phyloP scores from a whole-genome alignment of 768 basidiomycete genomes.

The Thelephora aurantiotincta region DNA sequence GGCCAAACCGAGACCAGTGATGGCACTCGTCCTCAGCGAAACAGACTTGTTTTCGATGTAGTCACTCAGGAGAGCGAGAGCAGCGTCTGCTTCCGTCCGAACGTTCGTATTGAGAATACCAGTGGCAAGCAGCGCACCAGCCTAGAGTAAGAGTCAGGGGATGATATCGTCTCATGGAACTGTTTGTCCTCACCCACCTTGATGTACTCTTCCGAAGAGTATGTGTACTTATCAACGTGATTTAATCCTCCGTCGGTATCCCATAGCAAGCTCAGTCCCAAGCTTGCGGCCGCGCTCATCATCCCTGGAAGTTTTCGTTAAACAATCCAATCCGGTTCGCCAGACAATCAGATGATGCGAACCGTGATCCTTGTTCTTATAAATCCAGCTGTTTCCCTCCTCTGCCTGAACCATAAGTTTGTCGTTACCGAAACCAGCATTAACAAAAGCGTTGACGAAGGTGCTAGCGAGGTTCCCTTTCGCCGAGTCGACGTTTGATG shows the following conservation, averaged over 20 bases:
- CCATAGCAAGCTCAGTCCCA: conserved; percentile 90
- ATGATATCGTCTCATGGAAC: background rate
- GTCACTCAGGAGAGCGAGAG: conserved; percentile 80
- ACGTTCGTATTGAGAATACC: conserved; percentile 86
- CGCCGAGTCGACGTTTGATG: conserved; percentile 82
- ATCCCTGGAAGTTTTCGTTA: conserved; percentile 43
- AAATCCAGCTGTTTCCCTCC: conserved; percentile 96
- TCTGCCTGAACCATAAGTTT: conserved; percentile 96
- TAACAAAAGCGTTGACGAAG: conserved; percentile 98
- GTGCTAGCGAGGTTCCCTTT: conserved; percentile 90
- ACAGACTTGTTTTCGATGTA: conserved; percentile 81
- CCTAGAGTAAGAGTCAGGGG: conserved; percentile 24
- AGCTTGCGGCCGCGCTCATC: conserved; percentile 91
- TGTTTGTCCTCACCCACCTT: conserved; percentile 47
- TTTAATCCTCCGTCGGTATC: conserved; percentile 88
- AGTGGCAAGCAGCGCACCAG: conserved; percentile 88
- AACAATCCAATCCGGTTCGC: background rate
- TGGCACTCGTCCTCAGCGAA: conserved; percentile 73
- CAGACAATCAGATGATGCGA: conserved; percentile 9
- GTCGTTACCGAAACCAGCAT: conserved; percentile 97
- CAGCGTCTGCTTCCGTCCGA: conserved; percentile 86
- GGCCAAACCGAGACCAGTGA: conserved; percentile 87
- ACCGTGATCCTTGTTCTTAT: conserved; percentile 99
- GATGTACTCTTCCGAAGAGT: conserved; percentile 91
- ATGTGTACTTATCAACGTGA: conserved; percentile 96